Evolutionary conservation across 345 rosid species (phyloP).

Genomic region (Litchi chinensis): DNA sequence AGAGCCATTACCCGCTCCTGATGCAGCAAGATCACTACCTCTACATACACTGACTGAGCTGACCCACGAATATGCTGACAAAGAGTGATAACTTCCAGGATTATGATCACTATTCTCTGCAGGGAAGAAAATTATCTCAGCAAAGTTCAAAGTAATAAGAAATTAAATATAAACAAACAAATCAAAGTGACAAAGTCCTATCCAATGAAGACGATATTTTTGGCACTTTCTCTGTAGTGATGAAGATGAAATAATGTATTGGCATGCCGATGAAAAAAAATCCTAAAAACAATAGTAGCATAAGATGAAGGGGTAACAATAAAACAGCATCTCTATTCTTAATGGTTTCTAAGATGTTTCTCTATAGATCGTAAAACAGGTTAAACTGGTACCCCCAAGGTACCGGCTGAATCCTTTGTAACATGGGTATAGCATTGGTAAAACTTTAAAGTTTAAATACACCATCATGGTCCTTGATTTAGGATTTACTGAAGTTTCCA

Average conservation of each 20-base stretch:
- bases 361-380: background rate
- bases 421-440: background rate
- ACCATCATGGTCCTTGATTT: background rate
- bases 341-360: background rate
- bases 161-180: background rate
- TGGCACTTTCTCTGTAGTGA: background rate
- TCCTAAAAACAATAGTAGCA: background rate
- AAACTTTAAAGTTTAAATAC: too few relatives aligned
- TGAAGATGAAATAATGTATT: background rate
- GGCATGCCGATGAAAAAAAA: background rate
- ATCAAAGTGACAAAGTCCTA: background rate
- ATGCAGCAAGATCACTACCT: conserved; percentile 93
- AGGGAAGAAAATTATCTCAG: conserved; percentile 6
- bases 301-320: background rate
- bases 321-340: background rate
- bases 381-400: background rate
- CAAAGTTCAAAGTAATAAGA: conserved; percentile 7
- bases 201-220: background rate
- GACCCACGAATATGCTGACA: conserved; percentile 80
- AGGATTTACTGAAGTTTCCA: background rate
- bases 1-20: conserved; percentile 94
- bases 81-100: conserved; percentile 29
- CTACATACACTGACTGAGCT: conserved; percentile 73
- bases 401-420: background rate
- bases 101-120: conserved; percentile 53